Percentiles rank a stretch among this genome's conserved stretches.
phyloP scores from a whole-genome alignment of 2,329 filamentous ascomycete genomes.

The Phialocephala sp. region DNA sequence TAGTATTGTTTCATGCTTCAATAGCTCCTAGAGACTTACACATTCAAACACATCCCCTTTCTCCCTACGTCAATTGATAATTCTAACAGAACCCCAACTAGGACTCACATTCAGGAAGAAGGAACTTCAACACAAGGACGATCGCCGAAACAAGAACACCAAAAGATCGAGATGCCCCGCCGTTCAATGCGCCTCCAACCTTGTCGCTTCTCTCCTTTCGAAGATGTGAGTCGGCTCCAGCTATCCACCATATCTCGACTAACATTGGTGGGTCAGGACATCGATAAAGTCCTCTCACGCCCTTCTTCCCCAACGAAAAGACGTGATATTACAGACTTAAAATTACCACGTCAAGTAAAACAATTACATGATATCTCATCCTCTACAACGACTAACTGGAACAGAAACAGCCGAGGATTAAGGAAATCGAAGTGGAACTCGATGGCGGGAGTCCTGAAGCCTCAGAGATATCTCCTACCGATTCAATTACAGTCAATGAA shows the following conservation, averaged over 20 bases:
- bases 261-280: neutral
- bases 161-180: neutral
- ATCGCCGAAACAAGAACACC: neutral
- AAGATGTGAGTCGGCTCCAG: neutral
- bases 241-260: neutral
- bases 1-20: neutral
- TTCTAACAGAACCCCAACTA: neutral
- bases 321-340: neutral
- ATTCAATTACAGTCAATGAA: neutral
- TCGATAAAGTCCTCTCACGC: neutral
- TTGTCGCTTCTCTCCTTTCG: neutral
- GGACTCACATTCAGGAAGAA: neutral
- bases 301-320: neutral
- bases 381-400: neutral
- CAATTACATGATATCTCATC: neutral
- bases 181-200: too few relatives aligned
- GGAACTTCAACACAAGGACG: neutral
- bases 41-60: neutral
- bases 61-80: too few relatives aligned
- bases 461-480: neutral
- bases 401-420: neutral
- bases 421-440: neutral
- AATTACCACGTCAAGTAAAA: neutral
- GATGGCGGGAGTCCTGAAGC: neutral
- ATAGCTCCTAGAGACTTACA: neutral